Conservation (phyloP, 1,284 basidiomycete species). For the Irpex sp. region DNA sequence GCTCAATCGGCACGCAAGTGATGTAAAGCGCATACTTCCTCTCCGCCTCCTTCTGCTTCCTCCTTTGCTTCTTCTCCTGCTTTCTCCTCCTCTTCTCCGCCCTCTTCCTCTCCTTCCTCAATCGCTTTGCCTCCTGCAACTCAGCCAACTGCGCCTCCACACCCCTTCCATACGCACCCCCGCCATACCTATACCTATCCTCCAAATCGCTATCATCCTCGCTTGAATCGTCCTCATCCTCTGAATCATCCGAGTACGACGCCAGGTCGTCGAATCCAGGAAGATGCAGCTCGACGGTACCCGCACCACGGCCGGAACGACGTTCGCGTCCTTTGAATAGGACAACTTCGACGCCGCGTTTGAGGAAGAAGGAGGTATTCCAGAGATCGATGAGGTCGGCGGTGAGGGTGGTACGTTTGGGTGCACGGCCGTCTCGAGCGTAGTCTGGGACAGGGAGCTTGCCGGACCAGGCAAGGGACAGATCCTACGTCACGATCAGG, state of each 20-base stretch:
- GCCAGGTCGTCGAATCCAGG: constrained; percentile 44
- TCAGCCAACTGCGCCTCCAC: constrained; percentile 33
- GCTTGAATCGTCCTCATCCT: constrained; percentile 31
- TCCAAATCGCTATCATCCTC: constrained; percentile 21
- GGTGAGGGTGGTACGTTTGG: constrained; percentile 56
- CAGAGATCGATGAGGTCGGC: constrained; percentile 72
- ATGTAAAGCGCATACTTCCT: constrained; percentile 62
- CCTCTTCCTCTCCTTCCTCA: constrained; percentile 45
- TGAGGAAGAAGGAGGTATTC: constrained; percentile 70
- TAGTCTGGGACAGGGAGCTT: constrained; percentile 58
- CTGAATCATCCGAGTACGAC: constrained; percentile 30
- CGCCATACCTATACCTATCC: constrained; percentile 31
- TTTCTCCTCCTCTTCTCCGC: constrained; percentile 55
- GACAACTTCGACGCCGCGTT: constrained; percentile 68
- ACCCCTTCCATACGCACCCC: constrained; percentile 30
- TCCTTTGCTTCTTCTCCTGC: constrained; percentile 60
- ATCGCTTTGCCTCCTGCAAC: constrained; percentile 42
- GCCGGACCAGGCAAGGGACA: constrained; percentile 69
- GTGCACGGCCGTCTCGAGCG: constrained; percentile 40
- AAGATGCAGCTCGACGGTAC: constrained; percentile 50
- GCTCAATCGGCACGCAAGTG: constrained; percentile 40
- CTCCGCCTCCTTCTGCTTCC: constrained; percentile 53
- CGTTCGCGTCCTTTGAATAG: constrained; percentile 74
- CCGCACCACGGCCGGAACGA: constrained; percentile 57
- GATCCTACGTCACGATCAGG: constrained; percentile 43